These are phyloP conservation scores for Microbotryum saponariae DNA, from an alignment of 1,284 basidiomycete genomes.

Conservation along the genomic window DNA sequence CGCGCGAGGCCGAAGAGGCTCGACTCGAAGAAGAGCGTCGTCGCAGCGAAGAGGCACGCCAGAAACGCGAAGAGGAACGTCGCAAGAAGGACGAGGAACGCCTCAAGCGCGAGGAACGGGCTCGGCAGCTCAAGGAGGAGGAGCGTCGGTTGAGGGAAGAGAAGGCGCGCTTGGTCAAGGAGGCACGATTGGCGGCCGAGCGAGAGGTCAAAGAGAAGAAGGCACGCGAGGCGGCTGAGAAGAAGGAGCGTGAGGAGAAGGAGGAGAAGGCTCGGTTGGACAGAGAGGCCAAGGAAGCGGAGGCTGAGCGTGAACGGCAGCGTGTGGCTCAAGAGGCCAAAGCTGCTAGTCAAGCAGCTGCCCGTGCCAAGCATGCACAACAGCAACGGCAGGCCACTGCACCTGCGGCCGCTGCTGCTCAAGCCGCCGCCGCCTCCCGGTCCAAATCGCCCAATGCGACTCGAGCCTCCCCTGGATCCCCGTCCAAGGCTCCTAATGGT, in stretches of 20 bases:
- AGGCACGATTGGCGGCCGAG: slow-evolving; percentile 41
- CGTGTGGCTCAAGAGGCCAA: slow-evolving; percentile 40
- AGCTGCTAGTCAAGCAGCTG: slow-evolving; percentile 12
- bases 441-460: slow-evolving; percentile 19
- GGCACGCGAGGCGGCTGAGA: slow-evolving; percentile 46
- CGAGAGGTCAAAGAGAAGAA: slow-evolving; percentile 63
- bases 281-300: slow-evolving; percentile 23
- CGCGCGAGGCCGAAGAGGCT: slow-evolving; percentile 54
- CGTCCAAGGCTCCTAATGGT: slow-evolving; percentile 25
- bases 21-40: slow-evolving; percentile 40
- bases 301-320: slow-evolving; percentile 37
- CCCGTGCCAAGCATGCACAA: slow-evolving; percentile 42
- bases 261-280: slow-evolving; percentile 40
- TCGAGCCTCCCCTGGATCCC: slow-evolving; percentile 15
- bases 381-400: slow-evolving; percentile 36
- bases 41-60: slow-evolving; percentile 58
- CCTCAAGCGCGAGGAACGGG: slow-evolving; percentile 50
- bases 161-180: slow-evolving; percentile 53
- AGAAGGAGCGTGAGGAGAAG: slow-evolving; percentile 58
- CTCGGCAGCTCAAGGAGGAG: slow-evolving; percentile 57
- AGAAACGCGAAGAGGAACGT: slow-evolving; percentile 62
- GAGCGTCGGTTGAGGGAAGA: slow-evolving; percentile 47
- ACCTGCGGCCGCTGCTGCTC: slow-evolving; percentile 29
- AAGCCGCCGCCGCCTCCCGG: slow-evolving; percentile 18
- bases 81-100: slow-evolving; percentile 60